These are phyloP conservation scores for Scheffersomyces stambukii DNA, from an alignment of 1,139 yeast genomes.

Conservation along the genomic window DNA sequence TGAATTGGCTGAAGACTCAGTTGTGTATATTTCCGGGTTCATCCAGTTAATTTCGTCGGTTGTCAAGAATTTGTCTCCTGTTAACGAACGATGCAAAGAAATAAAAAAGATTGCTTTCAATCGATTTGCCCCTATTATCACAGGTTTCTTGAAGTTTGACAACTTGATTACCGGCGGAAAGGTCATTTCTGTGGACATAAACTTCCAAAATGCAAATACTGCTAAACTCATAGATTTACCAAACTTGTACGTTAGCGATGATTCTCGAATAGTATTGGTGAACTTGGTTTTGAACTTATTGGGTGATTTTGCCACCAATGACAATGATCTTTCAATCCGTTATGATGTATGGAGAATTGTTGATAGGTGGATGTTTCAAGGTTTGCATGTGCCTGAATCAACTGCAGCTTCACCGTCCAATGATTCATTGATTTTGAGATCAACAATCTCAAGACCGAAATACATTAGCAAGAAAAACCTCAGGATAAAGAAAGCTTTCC, in stretches of 20 bases:
- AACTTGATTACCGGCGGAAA: constrained; percentile 29
- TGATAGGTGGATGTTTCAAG: constrained; percentile 70
- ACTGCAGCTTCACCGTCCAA: constrained; percentile 10
- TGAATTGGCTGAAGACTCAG: constrained; percentile 76
- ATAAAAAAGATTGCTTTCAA: constrained; percentile 28
- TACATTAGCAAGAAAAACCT: constrained; percentile 24
- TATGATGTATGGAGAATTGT: constrained; percentile 62
- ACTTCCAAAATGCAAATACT: constrained; percentile 11
- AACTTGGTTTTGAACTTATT: constrained; percentile 39
- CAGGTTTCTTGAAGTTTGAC: constrained; percentile 38
- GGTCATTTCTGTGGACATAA: constrained; percentile 11
- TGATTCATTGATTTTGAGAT: not conserved
- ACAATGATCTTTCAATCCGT: constrained; percentile 29
- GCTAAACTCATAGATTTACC: constrained; percentile 23
- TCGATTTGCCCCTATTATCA: constrained; percentile 33
- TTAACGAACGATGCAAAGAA: constrained; percentile 22
- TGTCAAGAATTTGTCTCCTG: constrained; percentile 25
- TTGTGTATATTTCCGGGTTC: constrained; percentile 73
- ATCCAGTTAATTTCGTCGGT: constrained; percentile 41
- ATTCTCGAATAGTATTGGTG: constrained; percentile 31
- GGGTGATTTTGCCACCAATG: constrained; percentile 44
- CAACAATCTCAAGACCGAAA: constrained; percentile 13
- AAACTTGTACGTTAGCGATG: constrained; percentile 27
- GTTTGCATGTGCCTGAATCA: constrained; percentile 15
- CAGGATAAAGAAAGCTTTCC: constrained; percentile 31